phyloP scores from a whole-genome alignment of 768 basidiomycete species.

The Gymnopilus dilepis region DNA sequence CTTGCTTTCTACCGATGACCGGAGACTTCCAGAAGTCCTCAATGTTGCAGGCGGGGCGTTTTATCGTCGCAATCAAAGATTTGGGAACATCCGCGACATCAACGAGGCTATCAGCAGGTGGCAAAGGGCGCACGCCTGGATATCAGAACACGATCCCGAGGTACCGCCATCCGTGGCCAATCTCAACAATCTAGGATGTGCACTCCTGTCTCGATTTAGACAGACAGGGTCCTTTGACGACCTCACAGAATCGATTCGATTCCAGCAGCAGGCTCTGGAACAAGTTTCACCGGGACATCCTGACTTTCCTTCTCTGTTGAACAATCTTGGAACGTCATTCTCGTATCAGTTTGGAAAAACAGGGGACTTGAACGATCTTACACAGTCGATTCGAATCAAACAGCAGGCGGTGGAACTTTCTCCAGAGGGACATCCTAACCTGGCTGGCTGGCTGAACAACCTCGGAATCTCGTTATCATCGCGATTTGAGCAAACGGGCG shows the following conservation, averaged over 20 bases:
- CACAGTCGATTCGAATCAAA: background rate
- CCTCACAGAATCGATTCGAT: background rate
- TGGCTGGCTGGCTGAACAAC: background rate
- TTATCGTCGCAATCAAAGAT: no score
- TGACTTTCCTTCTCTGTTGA: background rate
- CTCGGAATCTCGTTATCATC: background rate
- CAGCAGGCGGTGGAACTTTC: background rate
- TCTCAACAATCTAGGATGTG: background rate
- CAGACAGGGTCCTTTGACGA: background rate
- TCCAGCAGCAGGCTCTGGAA: background rate
- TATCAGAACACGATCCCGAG: no score
- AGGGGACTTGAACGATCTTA: background rate
- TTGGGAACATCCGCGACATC: no score
- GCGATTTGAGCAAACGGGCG: background rate
- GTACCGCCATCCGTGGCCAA: background rate
- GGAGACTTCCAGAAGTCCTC: no score
- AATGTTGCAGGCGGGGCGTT: no score
- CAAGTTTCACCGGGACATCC: background rate
- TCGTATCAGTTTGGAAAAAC: background rate
- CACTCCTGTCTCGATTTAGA: background rate
- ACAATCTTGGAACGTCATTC: background rate
- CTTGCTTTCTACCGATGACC: no score
- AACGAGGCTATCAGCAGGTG: no score
- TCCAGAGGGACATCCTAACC: background rate
- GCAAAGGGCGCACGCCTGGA: no score